These are phyloP conservation scores for Penicillium egyptiacum DNA, from an alignment of 495 filamentous ascomycete species.

Conservation along the genomic window DNA sequence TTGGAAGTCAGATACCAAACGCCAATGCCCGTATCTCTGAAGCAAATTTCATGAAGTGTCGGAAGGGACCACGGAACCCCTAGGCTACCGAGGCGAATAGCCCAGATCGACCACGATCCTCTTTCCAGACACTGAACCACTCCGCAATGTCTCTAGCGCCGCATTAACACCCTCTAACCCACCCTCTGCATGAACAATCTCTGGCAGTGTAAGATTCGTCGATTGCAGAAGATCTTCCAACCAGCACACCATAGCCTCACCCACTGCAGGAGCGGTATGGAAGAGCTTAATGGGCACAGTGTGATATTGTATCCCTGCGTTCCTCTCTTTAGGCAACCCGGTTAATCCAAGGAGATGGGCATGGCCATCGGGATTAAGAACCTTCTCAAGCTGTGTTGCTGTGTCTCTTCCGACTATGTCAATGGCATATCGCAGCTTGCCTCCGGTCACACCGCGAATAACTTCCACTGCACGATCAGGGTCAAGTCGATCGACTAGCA, in stretches of 20 bases:
- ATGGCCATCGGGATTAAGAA: conserved; percentile 38
- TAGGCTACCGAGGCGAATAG: conserved; percentile 5
- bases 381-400: conserved; percentile 49
- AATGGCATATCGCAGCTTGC: conserved; percentile 59
- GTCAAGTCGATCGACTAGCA: conserved; percentile 63
- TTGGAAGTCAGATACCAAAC: not conserved
- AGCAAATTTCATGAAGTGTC: conserved; percentile 2
- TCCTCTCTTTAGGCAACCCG: conserved; percentile 55
- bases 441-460: conserved; percentile 52
- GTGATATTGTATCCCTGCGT: conserved; percentile 51
- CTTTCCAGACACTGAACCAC: conserved; percentile 58
- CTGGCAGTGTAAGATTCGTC: conserved; percentile 51
- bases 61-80: not conserved
- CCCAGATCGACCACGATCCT: conserved; percentile 55
- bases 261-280: conserved; percentile 57
- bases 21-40: not conserved
- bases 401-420: conserved; percentile 63
- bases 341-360: conserved; percentile 63
- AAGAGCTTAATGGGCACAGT: conserved; percentile 70
- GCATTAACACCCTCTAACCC: conserved; percentile 63
- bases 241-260: conserved; percentile 58
- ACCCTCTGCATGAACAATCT: conserved; percentile 57
- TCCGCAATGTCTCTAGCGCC: conserved; percentile 57
- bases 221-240: conserved; percentile 56
- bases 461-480: conserved; percentile 59